Conservation (phyloP, 2,329 filamentous ascomycete species). For the Diaporthe batatas region DNA sequence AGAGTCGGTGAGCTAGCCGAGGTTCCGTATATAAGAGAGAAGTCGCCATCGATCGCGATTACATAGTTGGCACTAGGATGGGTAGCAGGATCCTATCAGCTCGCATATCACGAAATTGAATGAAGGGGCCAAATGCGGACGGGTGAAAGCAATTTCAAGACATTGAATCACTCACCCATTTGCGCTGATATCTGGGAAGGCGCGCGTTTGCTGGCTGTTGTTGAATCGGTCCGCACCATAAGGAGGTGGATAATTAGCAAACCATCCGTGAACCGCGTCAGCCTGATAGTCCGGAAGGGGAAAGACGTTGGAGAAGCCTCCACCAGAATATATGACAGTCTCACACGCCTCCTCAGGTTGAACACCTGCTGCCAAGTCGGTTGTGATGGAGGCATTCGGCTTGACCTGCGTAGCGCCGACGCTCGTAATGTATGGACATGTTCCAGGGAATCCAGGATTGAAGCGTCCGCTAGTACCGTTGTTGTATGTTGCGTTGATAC, state of each 20-base stretch:
- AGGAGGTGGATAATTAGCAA: slow-evolving; percentile 37
- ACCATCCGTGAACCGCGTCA: slow-evolving; percentile 37
- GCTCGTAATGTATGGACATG: slow-evolving; percentile 61
- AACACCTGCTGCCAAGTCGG: slow-evolving; percentile 34
- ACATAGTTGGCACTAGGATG: slow-evolving; percentile 38
- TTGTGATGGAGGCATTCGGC: slow-evolving; percentile 39
- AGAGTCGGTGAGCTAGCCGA: slow-evolving; percentile 39
- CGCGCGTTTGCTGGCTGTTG: slow-evolving; percentile 38
- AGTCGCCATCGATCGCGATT: slow-evolving; percentile 38
- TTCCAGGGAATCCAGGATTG: slow-evolving; percentile 57
- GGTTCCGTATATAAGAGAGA: slow-evolving; percentile 39
- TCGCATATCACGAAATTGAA: background rate
- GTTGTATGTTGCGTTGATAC: slow-evolving; percentile 26
- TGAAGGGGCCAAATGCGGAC: too few relatives aligned
- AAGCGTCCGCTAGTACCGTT: slow-evolving; percentile 50
- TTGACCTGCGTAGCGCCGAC: slow-evolving; percentile 51
- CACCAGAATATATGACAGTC: slow-evolving; percentile 41
- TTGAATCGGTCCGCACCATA: slow-evolving; percentile 39
- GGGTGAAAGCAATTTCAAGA: background rate
- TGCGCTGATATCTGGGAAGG: slow-evolving; percentile 40
- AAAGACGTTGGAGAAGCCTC: slow-evolving; percentile 42
- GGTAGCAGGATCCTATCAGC: slow-evolving; percentile 7
- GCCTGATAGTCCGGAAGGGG: slow-evolving; percentile 39
- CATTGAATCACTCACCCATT: slow-evolving; percentile 26
- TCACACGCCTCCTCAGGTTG: slow-evolving; percentile 40